Conservation (phyloP, 768 basidiomycete species). For the Tylopilus sp. region DNA sequence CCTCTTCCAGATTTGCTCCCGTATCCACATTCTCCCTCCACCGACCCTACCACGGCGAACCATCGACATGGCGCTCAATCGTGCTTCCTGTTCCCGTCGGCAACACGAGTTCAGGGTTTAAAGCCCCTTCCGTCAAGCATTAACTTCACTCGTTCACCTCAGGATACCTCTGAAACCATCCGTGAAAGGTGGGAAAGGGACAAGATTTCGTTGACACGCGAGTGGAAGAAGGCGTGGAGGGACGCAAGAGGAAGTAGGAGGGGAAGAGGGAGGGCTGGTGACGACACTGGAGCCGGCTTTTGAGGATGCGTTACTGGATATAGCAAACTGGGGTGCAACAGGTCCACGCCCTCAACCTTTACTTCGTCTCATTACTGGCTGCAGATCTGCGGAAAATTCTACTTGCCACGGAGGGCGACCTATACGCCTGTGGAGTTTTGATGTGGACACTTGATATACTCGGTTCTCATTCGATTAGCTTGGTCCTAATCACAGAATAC, state of each 20-base stretch:
- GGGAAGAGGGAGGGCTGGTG: conserved; percentile 46
- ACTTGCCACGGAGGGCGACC: too few relatives aligned
- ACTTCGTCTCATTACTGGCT: neutral
- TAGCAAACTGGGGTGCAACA: neutral
- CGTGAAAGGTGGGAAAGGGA: conserved; percentile 66
- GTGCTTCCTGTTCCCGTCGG: conserved; percentile 31
- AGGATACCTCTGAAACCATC: conserved; percentile 44
- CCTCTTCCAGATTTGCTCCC: conserved; percentile 37
- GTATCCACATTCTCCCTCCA: conserved; percentile 10
- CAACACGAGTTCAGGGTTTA: conserved; percentile 45
- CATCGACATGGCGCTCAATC: conserved; percentile 18
- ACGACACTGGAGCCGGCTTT: conserved; percentile 16
- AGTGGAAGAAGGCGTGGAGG: conserved; percentile 74
- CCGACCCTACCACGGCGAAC: neutral
- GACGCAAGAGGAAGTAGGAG: conserved; percentile 69
- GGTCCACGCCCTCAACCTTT: neutral
- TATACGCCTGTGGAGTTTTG: too few relatives aligned
- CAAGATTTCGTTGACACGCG: conserved; percentile 63
- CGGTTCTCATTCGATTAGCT: too few relatives aligned
- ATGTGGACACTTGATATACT: too few relatives aligned
- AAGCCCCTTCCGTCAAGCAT: conserved; percentile 33
- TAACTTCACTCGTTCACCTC: conserved; percentile 18
- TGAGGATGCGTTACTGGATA: conserved; percentile 1
- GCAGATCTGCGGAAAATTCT: too few relatives aligned
- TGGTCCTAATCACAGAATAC: too few relatives aligned